These are phyloP conservation scores for Lyophyllum atratum DNA, from an alignment of 768 basidiomycete species.

Conservation along the genomic window DNA sequence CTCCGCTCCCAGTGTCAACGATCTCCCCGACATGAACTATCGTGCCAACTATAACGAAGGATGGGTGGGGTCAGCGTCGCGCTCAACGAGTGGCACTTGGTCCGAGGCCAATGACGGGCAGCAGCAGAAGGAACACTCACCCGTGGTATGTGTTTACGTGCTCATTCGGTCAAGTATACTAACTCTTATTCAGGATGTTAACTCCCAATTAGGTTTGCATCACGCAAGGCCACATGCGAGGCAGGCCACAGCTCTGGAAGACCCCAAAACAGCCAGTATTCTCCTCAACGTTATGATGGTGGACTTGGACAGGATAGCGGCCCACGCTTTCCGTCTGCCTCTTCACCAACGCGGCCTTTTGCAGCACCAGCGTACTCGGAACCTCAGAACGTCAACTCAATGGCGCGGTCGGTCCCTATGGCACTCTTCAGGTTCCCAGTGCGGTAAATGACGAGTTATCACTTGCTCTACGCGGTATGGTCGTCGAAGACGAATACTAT, in stretches of 20 bases:
- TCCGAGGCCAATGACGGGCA: slow-evolving; percentile 54
- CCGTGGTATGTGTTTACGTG: slow-evolving; percentile 34
- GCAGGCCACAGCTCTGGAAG: slow-evolving; percentile 41
- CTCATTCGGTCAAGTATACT: slow-evolving; percentile 14
- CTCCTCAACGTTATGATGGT: slow-evolving; percentile 56
- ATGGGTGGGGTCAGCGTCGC: slow-evolving; percentile 45
- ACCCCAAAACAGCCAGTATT: slow-evolving; percentile 49
- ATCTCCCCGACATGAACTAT: slow-evolving; percentile 48
- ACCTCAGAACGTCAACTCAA: slow-evolving; percentile 8
- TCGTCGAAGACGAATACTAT: slow-evolving; percentile 27
- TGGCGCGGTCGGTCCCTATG: slow-evolving; percentile 9
- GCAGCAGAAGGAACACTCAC: slow-evolving; percentile 49
- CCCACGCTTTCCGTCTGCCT: slow-evolving; percentile 41
- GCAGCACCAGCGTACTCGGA: slow-evolving; percentile 27
- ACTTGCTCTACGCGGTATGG: slow-evolving; percentile 53
- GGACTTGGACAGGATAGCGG: slow-evolving; percentile 41
- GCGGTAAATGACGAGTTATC: slow-evolving; percentile 56
- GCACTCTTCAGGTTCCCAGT: slow-evolving; percentile 33
- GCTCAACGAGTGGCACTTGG: slow-evolving; percentile 59
- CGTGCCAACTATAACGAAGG: slow-evolving; percentile 49
- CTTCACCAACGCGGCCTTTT: slow-evolving; percentile 48
- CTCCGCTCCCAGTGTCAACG: slow-evolving; percentile 54
- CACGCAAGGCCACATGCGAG: slow-evolving; percentile 42
- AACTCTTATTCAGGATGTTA: slow-evolving; percentile 40
- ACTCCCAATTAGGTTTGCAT: slow-evolving; percentile 43